phyloP scores from a whole-genome alignment of 768 basidiomycete genomes.

The Suillus plorans region DNA sequence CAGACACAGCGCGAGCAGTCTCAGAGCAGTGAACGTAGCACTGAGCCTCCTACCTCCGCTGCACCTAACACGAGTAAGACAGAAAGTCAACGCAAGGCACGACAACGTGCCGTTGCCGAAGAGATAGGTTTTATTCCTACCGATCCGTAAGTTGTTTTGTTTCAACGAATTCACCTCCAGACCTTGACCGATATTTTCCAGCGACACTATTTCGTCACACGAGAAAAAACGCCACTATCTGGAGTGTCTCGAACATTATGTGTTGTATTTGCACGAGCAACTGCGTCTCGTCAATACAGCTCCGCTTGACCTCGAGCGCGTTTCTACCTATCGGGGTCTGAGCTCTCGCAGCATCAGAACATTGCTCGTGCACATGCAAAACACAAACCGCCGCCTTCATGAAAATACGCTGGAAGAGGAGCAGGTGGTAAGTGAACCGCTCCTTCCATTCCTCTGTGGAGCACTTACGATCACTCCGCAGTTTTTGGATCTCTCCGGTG shows the following conservation, averaged over 20 bases:
- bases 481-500: constrained; percentile 30
- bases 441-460: neutral
- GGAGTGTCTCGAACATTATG: constrained; percentile 72
- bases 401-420: constrained; percentile 53
- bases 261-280: constrained; percentile 63
- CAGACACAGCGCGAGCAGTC: neutral
- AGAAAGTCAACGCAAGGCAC: constrained; percentile 56
- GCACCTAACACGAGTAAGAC: constrained; percentile 24
- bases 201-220: constrained; percentile 75
- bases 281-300: constrained; percentile 47
- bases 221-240: constrained; percentile 77
- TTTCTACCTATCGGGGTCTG: constrained; percentile 52
- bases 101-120: constrained; percentile 56
- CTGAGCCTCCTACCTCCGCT: neutral
- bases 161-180: neutral
- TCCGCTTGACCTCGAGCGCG: constrained; percentile 50
- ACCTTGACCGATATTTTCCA: constrained; percentile 18
- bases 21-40: neutral
- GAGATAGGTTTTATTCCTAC: constrained; percentile 57
- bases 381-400: constrained; percentile 50
- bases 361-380: constrained; percentile 70
- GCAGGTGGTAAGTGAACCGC: constrained; percentile 40
- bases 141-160: constrained; percentile 50
- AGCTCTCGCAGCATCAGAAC: constrained; percentile 68
- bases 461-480: constrained; percentile 6